Evolutionary conservation across 345 rosid genomes (phyloP).

Genomic region (Eucalyptus lansdowneana): DNA sequence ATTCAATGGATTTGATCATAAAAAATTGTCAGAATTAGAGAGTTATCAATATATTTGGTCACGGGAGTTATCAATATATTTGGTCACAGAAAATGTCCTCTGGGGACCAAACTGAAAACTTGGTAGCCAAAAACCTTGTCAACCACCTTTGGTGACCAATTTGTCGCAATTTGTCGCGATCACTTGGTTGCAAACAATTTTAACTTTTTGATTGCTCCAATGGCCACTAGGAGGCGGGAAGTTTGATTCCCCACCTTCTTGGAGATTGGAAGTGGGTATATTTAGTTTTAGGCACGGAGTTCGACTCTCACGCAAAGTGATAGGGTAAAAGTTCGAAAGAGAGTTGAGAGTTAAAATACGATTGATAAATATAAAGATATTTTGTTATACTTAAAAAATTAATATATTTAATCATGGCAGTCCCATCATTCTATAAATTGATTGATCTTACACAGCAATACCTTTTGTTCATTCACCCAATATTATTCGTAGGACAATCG

Average conservation of each 20-base stretch:
- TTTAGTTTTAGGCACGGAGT: too few species aligned
- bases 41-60: neutral
- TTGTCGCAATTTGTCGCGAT: too few species aligned
- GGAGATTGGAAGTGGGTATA: too few species aligned
- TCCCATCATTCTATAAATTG: neutral
- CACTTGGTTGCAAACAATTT: neutral
- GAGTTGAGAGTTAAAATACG: fast-evolving
- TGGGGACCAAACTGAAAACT: neutral
- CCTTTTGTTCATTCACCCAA: neutral
- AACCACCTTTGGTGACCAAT: neutral
- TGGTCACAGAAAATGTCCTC: neutral
- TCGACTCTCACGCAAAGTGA: fast-evolving
- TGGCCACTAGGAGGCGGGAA: fast-evolving
- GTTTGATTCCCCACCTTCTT: fast-evolving
- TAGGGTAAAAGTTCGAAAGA: fast-evolving
- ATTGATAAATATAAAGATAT: too few species aligned
- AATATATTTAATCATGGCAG: neutral
- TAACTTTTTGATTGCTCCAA: fast-evolving
- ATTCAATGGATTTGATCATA: too few species aligned
- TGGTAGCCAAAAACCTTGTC: neutral
- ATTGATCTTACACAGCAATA: neutral
- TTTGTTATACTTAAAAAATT: neutral
- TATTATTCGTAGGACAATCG: neutral
- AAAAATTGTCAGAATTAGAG: fast-evolving
- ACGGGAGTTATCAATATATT: neutral